Evolutionary conservation across 1,284 basidiomycete genomes (phyloP).

Genomic region (Rhodotorula sp.): DNA sequence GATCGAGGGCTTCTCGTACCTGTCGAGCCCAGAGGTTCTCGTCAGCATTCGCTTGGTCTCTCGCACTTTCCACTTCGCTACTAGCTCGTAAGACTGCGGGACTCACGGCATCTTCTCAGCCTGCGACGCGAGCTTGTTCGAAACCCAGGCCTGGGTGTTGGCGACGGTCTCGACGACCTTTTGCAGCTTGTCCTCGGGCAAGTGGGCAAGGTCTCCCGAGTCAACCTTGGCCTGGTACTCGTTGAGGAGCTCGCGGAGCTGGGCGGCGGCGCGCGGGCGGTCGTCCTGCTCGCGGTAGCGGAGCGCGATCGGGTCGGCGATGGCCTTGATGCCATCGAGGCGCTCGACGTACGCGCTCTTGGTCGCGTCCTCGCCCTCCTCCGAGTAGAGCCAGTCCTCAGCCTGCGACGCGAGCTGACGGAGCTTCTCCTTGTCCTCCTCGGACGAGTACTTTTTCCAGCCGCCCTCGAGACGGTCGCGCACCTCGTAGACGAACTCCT

Average conservation of each 20-base stretch:
- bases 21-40: too few species aligned
- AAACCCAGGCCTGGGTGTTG: conserved; percentile 86
- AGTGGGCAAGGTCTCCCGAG: conserved; percentile 75
- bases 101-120: conserved; percentile 69
- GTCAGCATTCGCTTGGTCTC: too few species aligned
- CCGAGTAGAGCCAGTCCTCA: conserved; percentile 92
- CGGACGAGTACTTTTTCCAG: conserved; percentile 69
- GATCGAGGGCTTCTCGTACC: conserved; percentile 74
- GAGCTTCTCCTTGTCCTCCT: conserved; percentile 73
- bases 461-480: conserved; percentile 75
- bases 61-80: too few species aligned
- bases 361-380: conserved; percentile 81
- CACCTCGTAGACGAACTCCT: conserved; percentile 95
- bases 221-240: conserved; percentile 74
- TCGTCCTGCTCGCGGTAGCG: conserved; percentile 79
- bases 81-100: too few species aligned
- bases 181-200: conserved; percentile 75
- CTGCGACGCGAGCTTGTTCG: conserved; percentile 81
- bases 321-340: conserved; percentile 72
- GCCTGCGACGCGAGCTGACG: conserved; percentile 66
- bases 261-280: conserved; percentile 66
- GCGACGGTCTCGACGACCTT: conserved; percentile 56
- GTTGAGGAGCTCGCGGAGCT: conserved; percentile 80
- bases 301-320: conserved; percentile 78
- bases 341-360: conserved; percentile 83